Percentiles rank a stretch among this genome's conserved stretches.
Conservation (phyloP, 1,139 yeast species). For the Zygotorulaspora mrakii region DNA sequence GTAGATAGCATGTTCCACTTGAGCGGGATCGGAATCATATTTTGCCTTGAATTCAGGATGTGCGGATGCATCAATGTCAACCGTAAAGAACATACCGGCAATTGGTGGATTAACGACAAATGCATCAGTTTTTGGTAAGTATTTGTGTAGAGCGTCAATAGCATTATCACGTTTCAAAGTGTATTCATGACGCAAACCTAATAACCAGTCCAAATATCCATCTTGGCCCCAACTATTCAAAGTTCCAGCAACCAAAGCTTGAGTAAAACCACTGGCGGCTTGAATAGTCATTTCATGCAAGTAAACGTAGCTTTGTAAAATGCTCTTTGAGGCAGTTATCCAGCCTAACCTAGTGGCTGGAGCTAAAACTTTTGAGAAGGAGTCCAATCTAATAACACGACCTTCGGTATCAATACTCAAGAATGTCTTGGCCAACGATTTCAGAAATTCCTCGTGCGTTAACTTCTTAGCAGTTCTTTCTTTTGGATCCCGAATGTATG, state of each 20-base stretch:
- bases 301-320: constrained; percentile 67
- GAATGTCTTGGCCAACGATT: constrained; percentile 73
- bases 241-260: constrained; percentile 59
- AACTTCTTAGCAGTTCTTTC: constrained; percentile 32
- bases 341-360: constrained; percentile 92
- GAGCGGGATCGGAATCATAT: constrained; percentile 44
- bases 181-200: constrained; percentile 77
- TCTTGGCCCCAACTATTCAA: constrained; percentile 70
- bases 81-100: constrained; percentile 65
- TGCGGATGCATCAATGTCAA: constrained; percentile 50
- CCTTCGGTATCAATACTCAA: constrained; percentile 80
- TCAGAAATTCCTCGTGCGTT: constrained; percentile 54
- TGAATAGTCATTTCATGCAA: constrained; percentile 82
- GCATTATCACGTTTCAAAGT: constrained; percentile 69
- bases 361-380: constrained; percentile 87
- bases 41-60: constrained; percentile 53
- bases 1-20: constrained; percentile 49
- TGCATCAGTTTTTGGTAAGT: constrained; percentile 41
- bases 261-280: constrained; percentile 78
- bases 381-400: constrained; percentile 84
- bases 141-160: constrained; percentile 48
- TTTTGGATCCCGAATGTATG: constrained; percentile 45
- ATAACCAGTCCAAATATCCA: constrained; percentile 83
- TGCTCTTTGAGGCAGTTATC: constrained; percentile 69
- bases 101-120: constrained; percentile 49